Evolutionary conservation across 768 basidiomycete species (phyloP).

Genomic region (Candolleomyces eurysporus): DNA sequence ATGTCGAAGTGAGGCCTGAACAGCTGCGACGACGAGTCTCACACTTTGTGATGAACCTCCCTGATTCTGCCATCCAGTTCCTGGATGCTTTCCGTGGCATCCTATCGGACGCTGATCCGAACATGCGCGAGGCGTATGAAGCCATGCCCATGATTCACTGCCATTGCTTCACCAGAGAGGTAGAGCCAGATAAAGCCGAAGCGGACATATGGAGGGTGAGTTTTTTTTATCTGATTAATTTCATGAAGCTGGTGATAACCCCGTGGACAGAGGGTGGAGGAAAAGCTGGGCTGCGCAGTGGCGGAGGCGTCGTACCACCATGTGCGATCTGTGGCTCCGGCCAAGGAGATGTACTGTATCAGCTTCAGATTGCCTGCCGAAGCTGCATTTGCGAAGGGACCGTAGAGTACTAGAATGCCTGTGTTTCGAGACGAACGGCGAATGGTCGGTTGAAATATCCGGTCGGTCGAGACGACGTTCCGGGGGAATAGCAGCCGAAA

Average conservation of each 20-base stretch:
- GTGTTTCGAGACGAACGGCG: not conserved
- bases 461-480: too few relatives aligned
- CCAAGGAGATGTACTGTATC: slow-evolving; percentile 97
- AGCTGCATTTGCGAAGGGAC: slow-evolving; percentile 30
- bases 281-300: slow-evolving; percentile 56
- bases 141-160: slow-evolving; percentile 92
- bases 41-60: slow-evolving; percentile 98
- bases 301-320: slow-evolving; percentile 57
- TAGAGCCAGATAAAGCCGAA: slow-evolving; percentile 60
- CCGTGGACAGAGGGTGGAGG: slow-evolving; percentile 63
- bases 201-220: slow-evolving; percentile 80
- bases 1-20: slow-evolving; percentile 10
- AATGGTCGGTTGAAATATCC: not conserved
- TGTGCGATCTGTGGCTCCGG: slow-evolving; percentile 92
- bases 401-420: slow-evolving; percentile 4
- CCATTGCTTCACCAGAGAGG: slow-evolving; percentile 91
- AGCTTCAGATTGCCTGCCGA: slow-evolving; percentile 60
- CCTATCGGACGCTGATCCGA: slow-evolving; percentile 37
- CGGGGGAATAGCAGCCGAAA: slow-evolving; percentile 7
- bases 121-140: slow-evolving; percentile 46
- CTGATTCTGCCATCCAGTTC: slow-evolving; percentile 87
- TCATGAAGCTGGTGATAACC: slow-evolving; percentile 3
- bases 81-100: slow-evolving; percentile 85
- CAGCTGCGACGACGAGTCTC: slow-evolving; percentile 52
- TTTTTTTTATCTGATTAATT: slow-evolving; percentile 9